Percentiles rank a stretch among this genome's conserved stretches.
These are phyloP conservation scores for Hymenoscyphus albidus DNA, from an alignment of 2,329 filamentous ascomycete species.

Conservation along the genomic window DNA sequence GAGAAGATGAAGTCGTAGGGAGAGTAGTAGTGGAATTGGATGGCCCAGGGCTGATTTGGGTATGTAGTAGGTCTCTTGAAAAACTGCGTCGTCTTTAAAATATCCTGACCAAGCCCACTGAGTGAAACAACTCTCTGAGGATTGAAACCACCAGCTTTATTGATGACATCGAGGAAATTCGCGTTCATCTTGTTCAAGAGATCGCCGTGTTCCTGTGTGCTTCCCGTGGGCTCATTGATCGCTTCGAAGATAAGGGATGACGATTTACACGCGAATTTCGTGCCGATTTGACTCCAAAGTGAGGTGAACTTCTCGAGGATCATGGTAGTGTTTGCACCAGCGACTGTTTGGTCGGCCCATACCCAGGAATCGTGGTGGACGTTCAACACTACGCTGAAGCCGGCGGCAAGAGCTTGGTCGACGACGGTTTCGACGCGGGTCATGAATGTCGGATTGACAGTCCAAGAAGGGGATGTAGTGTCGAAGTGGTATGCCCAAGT, in stretches of 20 bases:
- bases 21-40: constrained; percentile 60
- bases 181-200: constrained; percentile 53
- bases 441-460: constrained; percentile 51
- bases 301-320: constrained; percentile 55
- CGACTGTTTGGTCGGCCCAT: constrained; percentile 51
- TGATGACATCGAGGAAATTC: constrained; percentile 53
- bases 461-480: constrained; percentile 48
- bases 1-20: constrained; percentile 48
- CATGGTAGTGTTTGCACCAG: constrained; percentile 44
- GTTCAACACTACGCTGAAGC: constrained; percentile 52
- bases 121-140: constrained; percentile 52
- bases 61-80: constrained; percentile 48
- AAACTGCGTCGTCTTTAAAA: constrained; percentile 50
- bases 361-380: constrained; percentile 58
- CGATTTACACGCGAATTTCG: constrained; percentile 51
- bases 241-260: constrained; percentile 53
- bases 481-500: constrained; percentile 57
- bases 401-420: constrained; percentile 49
- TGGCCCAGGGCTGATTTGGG: constrained; percentile 51
- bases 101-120: constrained; percentile 49
- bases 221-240: constrained; percentile 56
- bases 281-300: constrained; percentile 56
- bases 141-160: constrained; percentile 53
- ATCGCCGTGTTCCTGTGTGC: constrained; percentile 46
- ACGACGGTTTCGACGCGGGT: constrained; percentile 55